Evolutionary conservation across 75 land plant genomes (phyloP), one percentile per base, ranked within the genome.

Genomic region (Larix kaempferi): DNA sequence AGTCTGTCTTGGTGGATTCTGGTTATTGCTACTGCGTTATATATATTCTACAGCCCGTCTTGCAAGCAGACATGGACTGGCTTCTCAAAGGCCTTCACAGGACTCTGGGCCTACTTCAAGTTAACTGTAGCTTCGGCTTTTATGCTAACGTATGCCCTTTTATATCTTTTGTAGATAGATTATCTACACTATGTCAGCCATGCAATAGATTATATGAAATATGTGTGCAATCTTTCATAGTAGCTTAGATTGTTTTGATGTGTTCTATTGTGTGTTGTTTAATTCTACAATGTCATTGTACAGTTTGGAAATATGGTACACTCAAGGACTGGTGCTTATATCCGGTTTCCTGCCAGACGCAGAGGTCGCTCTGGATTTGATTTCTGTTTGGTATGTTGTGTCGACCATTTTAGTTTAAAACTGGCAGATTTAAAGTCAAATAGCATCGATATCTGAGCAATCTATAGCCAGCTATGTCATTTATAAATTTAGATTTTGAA

Each of bases 251-350:
- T 39, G 74, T n/a, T 37, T 71, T 6, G 6, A 37, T n/a, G 6
- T 13, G n/a, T 15, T 21, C 54, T 49, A 21, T 2, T 74, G 12
- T 59, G 15, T 25, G 7, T 55, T 22, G n/a, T 16, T 15, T 17
- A 7, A 39, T 19, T 35, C 56, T 57, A 4, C 80, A 87, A 49
- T 49, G 41, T 39, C 5, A 39, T 39, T 39, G 3, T 49, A 27
- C 76, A 87, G 86, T 75, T 56, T 86, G 80, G 91, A 91, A 76
- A 73, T 73, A 39, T 89, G 88, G 91, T 81, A 87, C 57, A 60
- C 15, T n/a, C 86, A 89, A 76, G 73, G 79, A 14, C 74, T 90
- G 0, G 84, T 80, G 29, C 78, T 89, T 37, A 74, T 89, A 33
- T 79, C 88, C 5, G 91, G 91, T 5, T 61, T 89, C 16, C 86